phyloP scores from a whole-genome alignment of 805 yeast genomes.

The Spencermartinsiella europaea region DNA sequence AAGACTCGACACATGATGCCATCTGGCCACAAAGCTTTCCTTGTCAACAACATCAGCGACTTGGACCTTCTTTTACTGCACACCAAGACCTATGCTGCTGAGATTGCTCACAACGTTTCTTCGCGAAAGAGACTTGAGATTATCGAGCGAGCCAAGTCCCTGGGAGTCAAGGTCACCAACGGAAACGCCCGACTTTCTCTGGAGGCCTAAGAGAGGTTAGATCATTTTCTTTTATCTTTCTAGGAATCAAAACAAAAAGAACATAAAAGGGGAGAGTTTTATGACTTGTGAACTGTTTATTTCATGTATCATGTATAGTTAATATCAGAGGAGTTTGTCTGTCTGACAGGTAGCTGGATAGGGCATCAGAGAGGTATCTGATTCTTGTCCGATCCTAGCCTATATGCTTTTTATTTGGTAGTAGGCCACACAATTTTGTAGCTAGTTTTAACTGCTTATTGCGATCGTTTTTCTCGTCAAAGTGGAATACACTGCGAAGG shows the following conservation, averaged over 20 bases:
- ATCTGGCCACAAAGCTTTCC: constrained; percentile 96
- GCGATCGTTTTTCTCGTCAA: too few relatives aligned
- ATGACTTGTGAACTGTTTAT: not conserved
- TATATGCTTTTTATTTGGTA: too few relatives aligned
- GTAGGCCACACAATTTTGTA: too few relatives aligned
- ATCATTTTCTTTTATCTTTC: not conserved
- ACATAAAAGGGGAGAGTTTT: not conserved
- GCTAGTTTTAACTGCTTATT: too few relatives aligned
- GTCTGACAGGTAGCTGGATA: too few relatives aligned
- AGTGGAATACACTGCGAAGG: too few relatives aligned
- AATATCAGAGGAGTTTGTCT: too few relatives aligned
- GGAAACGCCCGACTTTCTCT: constrained; percentile 97
- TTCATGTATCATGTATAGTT: constrained; percentile 5
- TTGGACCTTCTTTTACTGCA: constrained; percentile 93
- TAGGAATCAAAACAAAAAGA: constrained; percentile 1
- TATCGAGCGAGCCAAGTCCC: constrained; percentile 94
- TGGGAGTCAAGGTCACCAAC: constrained; percentile 98
- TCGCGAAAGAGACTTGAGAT: constrained; percentile 97
- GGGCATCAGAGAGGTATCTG: too few relatives aligned
- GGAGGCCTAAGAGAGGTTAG: constrained; percentile 69
- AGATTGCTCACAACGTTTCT: constrained; percentile 98
- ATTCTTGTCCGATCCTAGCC: too few relatives aligned
- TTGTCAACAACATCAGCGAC: constrained; percentile 88
- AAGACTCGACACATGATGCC: constrained; percentile 94
- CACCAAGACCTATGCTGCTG: constrained; percentile 99